These are phyloP conservation scores for Yamadazyma ubonensis DNA, from an alignment of 805 yeast genomes.

Conservation along the genomic window DNA sequence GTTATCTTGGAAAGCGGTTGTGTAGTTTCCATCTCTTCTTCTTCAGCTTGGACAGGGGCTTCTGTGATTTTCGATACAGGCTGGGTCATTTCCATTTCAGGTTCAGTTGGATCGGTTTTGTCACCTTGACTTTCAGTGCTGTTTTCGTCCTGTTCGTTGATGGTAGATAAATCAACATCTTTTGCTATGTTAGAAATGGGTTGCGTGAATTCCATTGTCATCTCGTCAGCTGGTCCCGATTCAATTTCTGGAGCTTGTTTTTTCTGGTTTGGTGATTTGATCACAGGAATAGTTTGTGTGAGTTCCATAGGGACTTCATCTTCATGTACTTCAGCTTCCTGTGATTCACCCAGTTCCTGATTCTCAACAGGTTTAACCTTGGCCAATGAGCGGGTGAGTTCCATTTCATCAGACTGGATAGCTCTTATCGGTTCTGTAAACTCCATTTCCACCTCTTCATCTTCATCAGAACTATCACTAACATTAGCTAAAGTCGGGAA, in stretches of 20 bases:
- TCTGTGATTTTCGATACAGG: conserved; percentile 4
- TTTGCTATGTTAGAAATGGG: conserved; percentile 7
- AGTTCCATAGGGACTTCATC: conserved; percentile 14
- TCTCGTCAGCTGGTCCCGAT: conserved; percentile 1
- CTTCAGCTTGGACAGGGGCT: neutral
- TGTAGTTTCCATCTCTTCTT: conserved; percentile 15
- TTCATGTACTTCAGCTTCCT: neutral
- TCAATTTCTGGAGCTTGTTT: neutral
- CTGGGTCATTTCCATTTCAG: conserved; percentile 16
- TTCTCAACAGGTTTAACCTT: neutral
- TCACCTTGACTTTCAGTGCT: neutral
- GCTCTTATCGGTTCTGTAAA: conserved; percentile 18
- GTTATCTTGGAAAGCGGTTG: conserved; percentile 10
- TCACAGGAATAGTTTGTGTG: conserved; percentile 11
- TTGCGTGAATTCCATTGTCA: conserved; percentile 15
- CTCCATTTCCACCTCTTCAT: conserved; percentile 23
- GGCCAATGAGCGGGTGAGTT: conserved; percentile 18
- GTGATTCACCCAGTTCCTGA: no score
- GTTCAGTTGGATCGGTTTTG: conserved; percentile 2
- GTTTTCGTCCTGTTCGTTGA: conserved; percentile 8
- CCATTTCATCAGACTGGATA: conserved; percentile 17
- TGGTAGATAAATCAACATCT: conserved; percentile 9
- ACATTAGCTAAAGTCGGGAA: no score
- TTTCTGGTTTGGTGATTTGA: neutral
- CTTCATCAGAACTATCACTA: conserved; percentile 9